These are phyloP conservation scores for Zygosaccharomyces pseudobailii DNA, from an alignment of 1,139 yeast species.

Conservation along the genomic window DNA sequence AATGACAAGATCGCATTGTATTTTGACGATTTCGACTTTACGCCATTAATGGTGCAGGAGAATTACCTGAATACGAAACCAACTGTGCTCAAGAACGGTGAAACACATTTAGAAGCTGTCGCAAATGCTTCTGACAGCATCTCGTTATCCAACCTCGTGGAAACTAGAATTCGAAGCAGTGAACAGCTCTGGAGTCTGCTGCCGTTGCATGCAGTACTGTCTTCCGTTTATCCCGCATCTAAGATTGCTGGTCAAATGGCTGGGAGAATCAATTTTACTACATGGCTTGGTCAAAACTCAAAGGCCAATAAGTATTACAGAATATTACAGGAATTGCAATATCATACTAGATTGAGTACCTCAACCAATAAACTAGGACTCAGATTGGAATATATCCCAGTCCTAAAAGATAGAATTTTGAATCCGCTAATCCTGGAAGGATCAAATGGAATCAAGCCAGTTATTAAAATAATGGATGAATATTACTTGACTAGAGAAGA, in stretches of 20 bases:
- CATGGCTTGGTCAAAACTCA: constrained; percentile 90
- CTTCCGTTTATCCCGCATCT: constrained; percentile 78
- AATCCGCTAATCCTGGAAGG: constrained; percentile 52
- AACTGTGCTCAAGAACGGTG: constrained; percentile 35
- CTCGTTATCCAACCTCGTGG: constrained; percentile 75
- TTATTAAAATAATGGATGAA: constrained; percentile 68
- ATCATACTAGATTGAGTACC: constrained; percentile 77
- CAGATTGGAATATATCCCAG: constrained; percentile 72
- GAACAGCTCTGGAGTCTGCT: constrained; percentile 95
- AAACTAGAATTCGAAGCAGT: constrained; percentile 74
- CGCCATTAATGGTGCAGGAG: constrained; percentile 95
- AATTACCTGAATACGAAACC: constrained; percentile 74
- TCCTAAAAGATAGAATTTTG: constrained; percentile 51
- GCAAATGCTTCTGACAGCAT: constrained; percentile 84
- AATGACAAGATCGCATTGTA: constrained; percentile 85
- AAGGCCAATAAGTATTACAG: constrained; percentile 75
- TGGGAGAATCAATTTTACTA: constrained; percentile 72
- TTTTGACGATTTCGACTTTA: constrained; percentile 91
- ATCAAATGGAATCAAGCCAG: constrained; percentile 58
- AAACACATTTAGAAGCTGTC: constrained; percentile 56
- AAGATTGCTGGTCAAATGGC: constrained; percentile 68
- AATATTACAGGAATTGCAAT: constrained; percentile 78
- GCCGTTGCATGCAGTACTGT: constrained; percentile 87
- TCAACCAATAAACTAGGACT: constrained; percentile 73
- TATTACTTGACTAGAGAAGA: constrained; percentile 86